phyloP scores from a whole-genome alignment of 768 basidiomycete species.

The Leccinum broughii region DNA sequence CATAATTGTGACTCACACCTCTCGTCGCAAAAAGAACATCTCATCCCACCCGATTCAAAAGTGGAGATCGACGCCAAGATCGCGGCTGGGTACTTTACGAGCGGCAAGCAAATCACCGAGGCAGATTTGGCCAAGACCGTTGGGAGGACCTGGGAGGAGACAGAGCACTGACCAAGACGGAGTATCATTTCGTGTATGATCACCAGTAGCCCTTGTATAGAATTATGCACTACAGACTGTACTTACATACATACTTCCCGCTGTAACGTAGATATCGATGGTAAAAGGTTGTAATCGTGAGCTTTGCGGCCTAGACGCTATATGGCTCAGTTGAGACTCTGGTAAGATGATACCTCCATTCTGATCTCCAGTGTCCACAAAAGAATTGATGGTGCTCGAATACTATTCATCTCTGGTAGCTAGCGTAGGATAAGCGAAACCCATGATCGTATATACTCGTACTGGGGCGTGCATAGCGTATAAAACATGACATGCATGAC shows the following conservation, averaged over 20 bases:
- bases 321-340: neutral
- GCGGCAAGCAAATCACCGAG: slow-evolving; percentile 71
- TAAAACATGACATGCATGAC: neutral
- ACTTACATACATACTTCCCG: neutral
- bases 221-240: slow-evolving; percentile 1
- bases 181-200: neutral
- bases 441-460: neutral
- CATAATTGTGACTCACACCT: neutral
- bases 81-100: slow-evolving; percentile 89
- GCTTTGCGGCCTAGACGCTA: neutral
- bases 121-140: slow-evolving; percentile 85
- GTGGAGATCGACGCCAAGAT: slow-evolving; percentile 99
- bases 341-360: too few species aligned
- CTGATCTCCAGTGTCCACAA: too few species aligned
- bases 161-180: slow-evolving; percentile 58
- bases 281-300: neutral
- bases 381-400: neutral
- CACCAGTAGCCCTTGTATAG: neutral
- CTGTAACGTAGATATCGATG: slow-evolving; percentile 2
- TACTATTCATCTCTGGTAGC: neutral
- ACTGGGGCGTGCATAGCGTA: neutral
- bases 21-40: slow-evolving; percentile 51
- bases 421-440: neutral
- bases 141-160: slow-evolving; percentile 88
- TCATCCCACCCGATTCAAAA: slow-evolving; percentile 85